A percentile compares a stretch with the other conserved stretches of the same genome.
Conservation (phyloP, 179 eudicot genomes). For the Monotropa hypopitys region DNA sequence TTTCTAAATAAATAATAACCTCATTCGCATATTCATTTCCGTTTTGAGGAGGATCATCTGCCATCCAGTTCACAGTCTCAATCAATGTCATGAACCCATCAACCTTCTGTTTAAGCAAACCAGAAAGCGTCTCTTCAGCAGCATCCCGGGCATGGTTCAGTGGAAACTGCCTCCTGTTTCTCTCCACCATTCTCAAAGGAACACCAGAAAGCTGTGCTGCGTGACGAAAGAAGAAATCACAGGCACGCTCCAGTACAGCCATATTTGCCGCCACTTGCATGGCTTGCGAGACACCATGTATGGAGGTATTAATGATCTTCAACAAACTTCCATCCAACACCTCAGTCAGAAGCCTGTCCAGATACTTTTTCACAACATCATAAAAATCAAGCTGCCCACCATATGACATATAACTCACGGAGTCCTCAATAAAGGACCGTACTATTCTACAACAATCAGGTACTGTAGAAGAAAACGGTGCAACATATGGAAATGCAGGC, state of each 20-base stretch:
- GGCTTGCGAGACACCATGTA: conserved; percentile 82
- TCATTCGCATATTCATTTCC: conserved; percentile 93
- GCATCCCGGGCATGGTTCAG: conserved; percentile 72
- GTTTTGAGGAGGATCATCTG: conserved; percentile 63
- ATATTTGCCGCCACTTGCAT: conserved; percentile 96
- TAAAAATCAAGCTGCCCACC: conserved; percentile 96
- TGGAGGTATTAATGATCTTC: conserved; percentile 47
- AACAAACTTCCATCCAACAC: conserved; percentile 70
- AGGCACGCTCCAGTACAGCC: conserved; percentile 95
- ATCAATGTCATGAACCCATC: conserved; percentile 71
- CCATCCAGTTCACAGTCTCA: conserved; percentile 90
- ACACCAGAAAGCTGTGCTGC: conserved; percentile 94
- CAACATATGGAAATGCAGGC: conserved; percentile 87
- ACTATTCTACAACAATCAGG: conserved; percentile 96
- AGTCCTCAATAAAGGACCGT: conserved; percentile 87
- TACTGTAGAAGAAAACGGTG: conserved; percentile 87
- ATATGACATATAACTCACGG: conserved; percentile 91
- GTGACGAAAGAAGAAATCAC: conserved; percentile 85
- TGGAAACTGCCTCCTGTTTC: conserved; percentile 72
- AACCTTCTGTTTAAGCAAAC: conserved; percentile 79
- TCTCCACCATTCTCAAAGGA: conserved; percentile 85
- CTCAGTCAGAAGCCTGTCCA: conserved; percentile 74
- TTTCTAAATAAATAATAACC: conserved; percentile 79
- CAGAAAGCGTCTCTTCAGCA: conserved; percentile 77
- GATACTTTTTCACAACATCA: conserved; percentile 87